phyloP scores from a whole-genome alignment of 2,329 filamentous ascomycete species.

The Stachybotrys echinatus region DNA sequence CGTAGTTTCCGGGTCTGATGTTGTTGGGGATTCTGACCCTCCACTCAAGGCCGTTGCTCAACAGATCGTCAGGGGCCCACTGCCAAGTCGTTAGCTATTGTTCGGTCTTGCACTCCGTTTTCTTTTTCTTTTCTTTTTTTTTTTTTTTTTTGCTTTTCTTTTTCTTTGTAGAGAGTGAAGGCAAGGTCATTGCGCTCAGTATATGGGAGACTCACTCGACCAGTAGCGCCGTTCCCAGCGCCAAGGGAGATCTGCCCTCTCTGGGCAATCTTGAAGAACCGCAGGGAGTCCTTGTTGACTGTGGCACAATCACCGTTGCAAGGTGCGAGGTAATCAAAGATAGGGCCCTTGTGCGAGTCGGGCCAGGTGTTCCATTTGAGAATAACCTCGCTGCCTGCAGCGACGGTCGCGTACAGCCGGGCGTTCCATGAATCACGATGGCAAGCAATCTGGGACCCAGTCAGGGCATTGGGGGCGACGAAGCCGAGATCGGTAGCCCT shows the following conservation, averaged over 20 bases:
- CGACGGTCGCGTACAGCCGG: background rate
- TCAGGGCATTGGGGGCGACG: background rate
- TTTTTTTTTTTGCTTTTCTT: background rate
- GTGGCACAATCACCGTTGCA: slow-evolving; percentile 1
- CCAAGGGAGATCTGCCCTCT: background rate
- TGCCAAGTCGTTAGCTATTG: background rate
- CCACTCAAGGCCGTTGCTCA: background rate
- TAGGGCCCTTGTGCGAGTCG: slow-evolving; percentile 1
- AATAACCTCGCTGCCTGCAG: background rate
- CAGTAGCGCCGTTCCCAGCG: background rate
- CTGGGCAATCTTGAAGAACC: slow-evolving; percentile 1
- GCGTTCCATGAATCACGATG: slow-evolving; percentile 1
- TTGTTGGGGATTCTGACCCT: background rate
- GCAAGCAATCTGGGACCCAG: background rate
- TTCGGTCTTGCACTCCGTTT: background rate
- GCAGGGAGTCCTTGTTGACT: background rate
- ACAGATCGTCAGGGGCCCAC: background rate
- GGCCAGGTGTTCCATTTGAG: slow-evolving; percentile 1
- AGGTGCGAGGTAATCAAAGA: slow-evolving; percentile 1
- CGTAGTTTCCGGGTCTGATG: slow-evolving; percentile 1
- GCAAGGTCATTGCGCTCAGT: too few relatives aligned
- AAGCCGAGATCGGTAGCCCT: background rate
- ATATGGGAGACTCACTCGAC: background rate
- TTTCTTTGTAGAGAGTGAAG: background rate
- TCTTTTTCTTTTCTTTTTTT: too few relatives aligned